These are phyloP conservation scores for Sherardia arvensis DNA, from an alignment of 257 asterid genomes.

Conservation along the genomic window DNA sequence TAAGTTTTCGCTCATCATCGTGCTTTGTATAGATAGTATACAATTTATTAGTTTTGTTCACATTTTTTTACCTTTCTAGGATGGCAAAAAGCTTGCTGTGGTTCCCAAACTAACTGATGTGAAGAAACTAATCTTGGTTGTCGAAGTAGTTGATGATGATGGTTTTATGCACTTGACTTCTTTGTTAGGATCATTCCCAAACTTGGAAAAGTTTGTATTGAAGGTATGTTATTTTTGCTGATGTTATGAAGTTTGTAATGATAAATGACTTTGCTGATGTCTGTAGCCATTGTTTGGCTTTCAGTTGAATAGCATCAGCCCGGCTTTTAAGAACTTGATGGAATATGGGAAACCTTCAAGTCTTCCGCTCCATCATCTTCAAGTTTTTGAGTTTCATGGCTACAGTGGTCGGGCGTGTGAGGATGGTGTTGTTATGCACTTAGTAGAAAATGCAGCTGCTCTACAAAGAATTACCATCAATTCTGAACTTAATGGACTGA, in stretches of 20 bases:
- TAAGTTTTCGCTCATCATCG: background rate
- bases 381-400: background rate
- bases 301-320: background rate
- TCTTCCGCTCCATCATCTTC: background rate
- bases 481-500: too few relatives aligned
- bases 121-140: background rate
- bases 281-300: background rate
- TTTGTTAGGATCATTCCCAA: background rate
- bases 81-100: background rate
- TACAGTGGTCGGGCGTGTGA: constrained; percentile 1
- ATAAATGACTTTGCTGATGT: too few relatives aligned
- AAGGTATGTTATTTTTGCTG: background rate
- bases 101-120: background rate
- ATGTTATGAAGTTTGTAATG: too few relatives aligned
- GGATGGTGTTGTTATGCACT: background rate
- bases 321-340: too few relatives aligned
- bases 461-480: background rate
- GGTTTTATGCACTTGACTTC: background rate
- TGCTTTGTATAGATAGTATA: background rate
- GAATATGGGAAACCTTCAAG: background rate
- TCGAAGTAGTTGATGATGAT: background rate
- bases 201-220: background rate
- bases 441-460: constrained; percentile 1
- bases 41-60: background rate
- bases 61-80: background rate